A percentile compares a stretch with the other conserved stretches of the same genome.
Evolutionary conservation across 1,284 basidiomycete species (phyloP).

Genomic region (Rhodofomes roseus): DNA sequence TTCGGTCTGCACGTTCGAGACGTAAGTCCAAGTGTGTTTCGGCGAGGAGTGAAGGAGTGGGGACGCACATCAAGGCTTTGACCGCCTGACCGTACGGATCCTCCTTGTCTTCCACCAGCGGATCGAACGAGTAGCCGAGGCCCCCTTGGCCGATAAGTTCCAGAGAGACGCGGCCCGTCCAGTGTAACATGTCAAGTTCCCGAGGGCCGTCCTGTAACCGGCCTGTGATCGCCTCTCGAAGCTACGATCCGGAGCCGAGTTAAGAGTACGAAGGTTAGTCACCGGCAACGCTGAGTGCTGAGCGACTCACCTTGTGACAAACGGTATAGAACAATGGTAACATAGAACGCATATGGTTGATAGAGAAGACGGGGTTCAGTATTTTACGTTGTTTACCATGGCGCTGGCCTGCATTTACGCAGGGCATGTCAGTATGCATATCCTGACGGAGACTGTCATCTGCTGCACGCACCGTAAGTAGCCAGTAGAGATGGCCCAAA

Average conservation of each 20-base stretch:
- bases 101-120: slow-evolving; percentile 19
- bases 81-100: slow-evolving; percentile 18
- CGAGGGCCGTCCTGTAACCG: slow-evolving; percentile 14
- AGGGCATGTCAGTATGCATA: neutral
- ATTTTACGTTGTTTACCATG: slow-evolving; percentile 17
- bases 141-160: slow-evolving; percentile 37
- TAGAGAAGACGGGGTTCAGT: slow-evolving; percentile 23
- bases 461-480: neutral
- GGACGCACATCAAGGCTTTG: slow-evolving; percentile 2
- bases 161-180: slow-evolving; percentile 33
- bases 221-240: slow-evolving; percentile 12
- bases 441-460: neutral
- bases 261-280: neutral
- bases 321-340: slow-evolving; percentile 19
- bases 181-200: slow-evolving; percentile 32
- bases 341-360: slow-evolving; percentile 19
- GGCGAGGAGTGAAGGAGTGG: neutral
- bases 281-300: too few relatives aligned
- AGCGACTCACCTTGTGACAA: slow-evolving; percentile 3
- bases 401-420: slow-evolving; percentile 11
- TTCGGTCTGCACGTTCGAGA: neutral
- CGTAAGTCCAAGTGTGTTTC: neutral
- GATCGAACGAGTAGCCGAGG: slow-evolving; percentile 35
- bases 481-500: neutral
- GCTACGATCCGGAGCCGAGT: neutral